Evolutionary conservation across 164 flowering plant species (phyloP).

Genomic region (Vitis amurensis): DNA sequence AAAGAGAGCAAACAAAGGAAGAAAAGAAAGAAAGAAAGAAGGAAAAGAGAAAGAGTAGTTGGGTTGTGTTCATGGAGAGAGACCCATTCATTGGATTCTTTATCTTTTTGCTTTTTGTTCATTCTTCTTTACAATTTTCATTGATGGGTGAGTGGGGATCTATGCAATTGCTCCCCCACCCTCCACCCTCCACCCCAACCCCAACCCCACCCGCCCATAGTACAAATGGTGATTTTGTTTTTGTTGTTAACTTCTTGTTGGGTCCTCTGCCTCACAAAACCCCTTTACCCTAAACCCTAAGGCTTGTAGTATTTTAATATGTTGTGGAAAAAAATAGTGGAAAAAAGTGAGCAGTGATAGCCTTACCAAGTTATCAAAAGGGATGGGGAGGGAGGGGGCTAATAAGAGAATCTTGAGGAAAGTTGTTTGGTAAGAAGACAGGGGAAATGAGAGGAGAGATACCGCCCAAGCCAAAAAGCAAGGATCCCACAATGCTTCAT

Average conservation of each 20-base stretch:
- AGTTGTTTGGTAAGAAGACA: background rate
- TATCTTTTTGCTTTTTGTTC: background rate
- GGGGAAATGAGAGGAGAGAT: no score
- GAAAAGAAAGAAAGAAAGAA: no score
- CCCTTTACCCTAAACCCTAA: background rate
- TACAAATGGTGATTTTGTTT: no score
- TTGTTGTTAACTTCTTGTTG: no score
- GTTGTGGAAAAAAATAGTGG: constrained; percentile 3
- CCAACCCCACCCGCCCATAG: no score
- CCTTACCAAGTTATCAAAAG: constrained; percentile 29
- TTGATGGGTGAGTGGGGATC: constrained; percentile 21
- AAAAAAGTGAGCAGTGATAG: constrained; percentile 18
- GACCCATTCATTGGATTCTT: background rate
- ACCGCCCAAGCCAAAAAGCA: background rate
- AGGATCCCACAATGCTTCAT: background rate
- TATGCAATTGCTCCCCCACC: constrained; percentile 6
- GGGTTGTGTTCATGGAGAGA: background rate
- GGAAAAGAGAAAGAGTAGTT: no score
- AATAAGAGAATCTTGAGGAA: background rate
- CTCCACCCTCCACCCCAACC: no score
- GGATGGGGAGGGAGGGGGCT: background rate
- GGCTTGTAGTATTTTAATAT: background rate
- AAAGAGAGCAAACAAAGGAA: no score
- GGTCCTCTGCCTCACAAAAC: no score
- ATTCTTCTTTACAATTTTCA: constrained; percentile 1